Conservation (phyloP, 1,284 basidiomycete species). For the Vanrija sp. region DNA sequence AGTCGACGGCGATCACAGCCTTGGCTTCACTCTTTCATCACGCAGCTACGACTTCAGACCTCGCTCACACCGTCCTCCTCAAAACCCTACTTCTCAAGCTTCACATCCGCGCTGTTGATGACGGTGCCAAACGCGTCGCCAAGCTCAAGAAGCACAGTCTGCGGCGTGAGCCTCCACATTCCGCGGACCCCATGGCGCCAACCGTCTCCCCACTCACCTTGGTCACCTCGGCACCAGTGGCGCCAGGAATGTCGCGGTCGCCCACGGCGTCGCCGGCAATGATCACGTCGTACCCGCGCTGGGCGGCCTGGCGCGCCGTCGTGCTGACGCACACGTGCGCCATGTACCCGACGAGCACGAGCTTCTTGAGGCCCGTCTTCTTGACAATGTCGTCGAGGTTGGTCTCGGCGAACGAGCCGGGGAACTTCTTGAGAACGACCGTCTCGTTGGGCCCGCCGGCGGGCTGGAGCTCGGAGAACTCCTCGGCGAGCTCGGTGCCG, state of each 20-base stretch:
- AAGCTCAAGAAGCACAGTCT: constrained; percentile 15
- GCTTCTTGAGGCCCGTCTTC: constrained; percentile 18
- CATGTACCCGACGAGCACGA: constrained; percentile 29
- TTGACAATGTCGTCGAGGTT: constrained; percentile 20
- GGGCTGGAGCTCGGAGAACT: constrained; percentile 23
- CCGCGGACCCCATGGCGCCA: no score
- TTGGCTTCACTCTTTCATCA: no score
- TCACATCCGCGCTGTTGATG: constrained; percentile 12
- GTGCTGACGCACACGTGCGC: constrained; percentile 30
- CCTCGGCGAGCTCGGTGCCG: constrained; percentile 22
- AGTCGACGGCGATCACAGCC: no score
- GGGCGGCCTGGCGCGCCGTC: constrained; percentile 25
- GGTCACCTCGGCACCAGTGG: constrained; percentile 13
- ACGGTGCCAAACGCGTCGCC: constrained; percentile 18
- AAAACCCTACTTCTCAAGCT: not conserved
- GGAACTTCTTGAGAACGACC: constrained; percentile 20
- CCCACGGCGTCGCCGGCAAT: constrained; percentile 26
- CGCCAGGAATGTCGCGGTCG: constrained; percentile 29
- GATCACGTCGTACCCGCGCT: constrained; percentile 25
- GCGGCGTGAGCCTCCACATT: not conserved
- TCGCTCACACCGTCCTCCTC: no score
- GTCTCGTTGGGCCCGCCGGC: constrained; percentile 13
- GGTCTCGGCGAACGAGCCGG: constrained; percentile 28
- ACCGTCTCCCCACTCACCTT: constrained; percentile 3
- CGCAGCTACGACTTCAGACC: no score